Conservation (phyloP, 257 asterid species). For the Nicotiana attenuata region DNA sequence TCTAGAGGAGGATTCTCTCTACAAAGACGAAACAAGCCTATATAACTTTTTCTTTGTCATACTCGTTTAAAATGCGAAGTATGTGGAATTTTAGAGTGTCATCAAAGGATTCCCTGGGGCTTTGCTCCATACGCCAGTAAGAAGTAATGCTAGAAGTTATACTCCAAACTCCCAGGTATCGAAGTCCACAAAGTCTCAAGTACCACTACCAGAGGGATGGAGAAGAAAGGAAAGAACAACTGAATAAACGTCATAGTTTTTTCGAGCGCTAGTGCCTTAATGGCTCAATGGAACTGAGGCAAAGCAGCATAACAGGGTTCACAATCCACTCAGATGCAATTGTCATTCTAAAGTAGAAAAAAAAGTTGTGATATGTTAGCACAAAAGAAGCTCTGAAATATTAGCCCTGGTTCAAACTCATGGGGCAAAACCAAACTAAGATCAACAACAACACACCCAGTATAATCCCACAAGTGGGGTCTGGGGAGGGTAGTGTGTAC, state of each 20-base stretch:
- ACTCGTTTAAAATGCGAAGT: not conserved
- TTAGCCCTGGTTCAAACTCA: not conserved
- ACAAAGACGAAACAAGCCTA: not conserved
- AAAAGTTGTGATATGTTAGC: not conserved
- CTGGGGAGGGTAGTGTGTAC: too few relatives aligned
- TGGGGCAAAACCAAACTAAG: not conserved
- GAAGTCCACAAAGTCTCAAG: not conserved
- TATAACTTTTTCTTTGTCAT: not conserved
- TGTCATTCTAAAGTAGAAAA: not conserved
- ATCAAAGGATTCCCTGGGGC: not conserved
- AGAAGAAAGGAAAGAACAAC: not conserved
- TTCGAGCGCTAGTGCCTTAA: not conserved
- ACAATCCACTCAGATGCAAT: not conserved
- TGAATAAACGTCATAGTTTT: not conserved
- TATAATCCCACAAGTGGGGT: too few relatives aligned
- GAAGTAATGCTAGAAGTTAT: constrained; percentile 5
- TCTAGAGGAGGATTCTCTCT: not conserved
- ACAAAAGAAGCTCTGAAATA: not conserved
- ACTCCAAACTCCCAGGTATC: not conserved
- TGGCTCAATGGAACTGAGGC: not conserved
- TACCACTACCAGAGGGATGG: not conserved
- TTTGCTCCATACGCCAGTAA: not conserved
- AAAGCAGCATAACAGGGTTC: constrained; percentile 2
- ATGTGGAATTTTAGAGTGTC: not conserved
- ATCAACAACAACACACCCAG: not conserved